Base-by-base conservation (phyloP, 495 filamentous ascomycete genomes). In the Letharia columbiana region DNA sequence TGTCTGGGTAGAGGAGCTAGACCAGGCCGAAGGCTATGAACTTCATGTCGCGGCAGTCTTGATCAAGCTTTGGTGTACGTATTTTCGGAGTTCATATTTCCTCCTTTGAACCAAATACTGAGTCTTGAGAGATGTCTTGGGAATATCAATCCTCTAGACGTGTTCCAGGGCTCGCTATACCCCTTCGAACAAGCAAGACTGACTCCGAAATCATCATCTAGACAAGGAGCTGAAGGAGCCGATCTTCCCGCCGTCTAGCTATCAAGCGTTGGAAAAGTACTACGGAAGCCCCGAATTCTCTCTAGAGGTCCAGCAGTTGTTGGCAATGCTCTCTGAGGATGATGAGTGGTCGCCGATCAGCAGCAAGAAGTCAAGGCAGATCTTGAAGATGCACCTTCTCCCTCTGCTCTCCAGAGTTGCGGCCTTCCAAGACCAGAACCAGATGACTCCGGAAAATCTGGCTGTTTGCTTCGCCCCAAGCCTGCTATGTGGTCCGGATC, bases 391-490 rank as follows among this genome's bases (percentile, higher is more conserved):
- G 44, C 82, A 85, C 69, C 73, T 84, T 9, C 71, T 85, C n/a
- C 82, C 82, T 2, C 66, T 85, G 8, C 72, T 84, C 0, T 72
- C 76, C n/a, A 72, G 70, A 10, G 74, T 84, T 15, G 72, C 81
- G 4, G 71, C 72, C 31, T 73, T 76, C 44, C 66, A 76, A 37
- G 70, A 74, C 20, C 69, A 74, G 52, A 85, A 84, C 70, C 81
- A 82, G 64, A 85, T 85, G 82, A 79, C 72, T 15, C 65, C 81
- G 0, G 75, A 74, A 60, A 84, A 83, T 44, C 71, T 85, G 13
- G 77, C 80, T 13, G 76, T 83, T 35, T 83, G 82, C 68, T 77
- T 84, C 57, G 76, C 77, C 0, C 79, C 80, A 18, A 76, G 40
- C 23, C 63, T 72, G 11, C 60, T 72, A 4, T 61, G 57, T 33